Conservation (phyloP, 73 alveolate genomes). For the Tetrahymena thermophila region DNA sequence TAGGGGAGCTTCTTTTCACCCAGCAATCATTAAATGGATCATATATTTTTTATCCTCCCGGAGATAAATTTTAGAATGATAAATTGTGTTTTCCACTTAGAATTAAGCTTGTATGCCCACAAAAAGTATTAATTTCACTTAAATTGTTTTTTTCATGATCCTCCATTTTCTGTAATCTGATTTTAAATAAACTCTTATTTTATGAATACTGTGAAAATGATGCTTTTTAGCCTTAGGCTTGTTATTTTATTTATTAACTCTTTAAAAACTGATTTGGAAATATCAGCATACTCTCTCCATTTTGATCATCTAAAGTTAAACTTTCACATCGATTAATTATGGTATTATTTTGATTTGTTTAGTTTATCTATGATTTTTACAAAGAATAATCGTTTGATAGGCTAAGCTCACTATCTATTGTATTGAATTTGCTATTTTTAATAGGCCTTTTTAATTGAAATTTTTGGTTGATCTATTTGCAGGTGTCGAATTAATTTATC, state of each 20-base stretch:
- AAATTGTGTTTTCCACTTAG: not conserved
- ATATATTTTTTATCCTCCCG: not conserved
- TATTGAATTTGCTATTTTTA: not conserved
- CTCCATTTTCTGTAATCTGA: not conserved
- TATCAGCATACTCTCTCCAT: not conserved
- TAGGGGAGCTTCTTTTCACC: not conserved
- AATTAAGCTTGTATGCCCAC: not conserved
- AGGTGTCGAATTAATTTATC: not conserved
- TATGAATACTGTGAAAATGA: not conserved
- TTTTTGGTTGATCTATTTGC: not conserved
- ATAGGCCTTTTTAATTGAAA: not conserved
- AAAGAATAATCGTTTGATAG: not conserved
- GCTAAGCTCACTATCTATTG: not conserved
- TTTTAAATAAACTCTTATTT: not conserved
- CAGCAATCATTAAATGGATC: not conserved
- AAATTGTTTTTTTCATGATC: not conserved
- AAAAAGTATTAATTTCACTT: not conserved
- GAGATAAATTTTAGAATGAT: not conserved
- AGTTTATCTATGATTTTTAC: not conserved
- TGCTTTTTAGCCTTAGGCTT: not conserved
- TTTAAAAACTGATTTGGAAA: not conserved
- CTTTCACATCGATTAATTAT: not conserved
- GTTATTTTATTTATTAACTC: not conserved
- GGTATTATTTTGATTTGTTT: not conserved
- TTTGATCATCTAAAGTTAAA: not conserved